phyloP scores from a whole-genome alignment of 2,329 filamentous ascomycete species.

The Cercospora beticola region DNA sequence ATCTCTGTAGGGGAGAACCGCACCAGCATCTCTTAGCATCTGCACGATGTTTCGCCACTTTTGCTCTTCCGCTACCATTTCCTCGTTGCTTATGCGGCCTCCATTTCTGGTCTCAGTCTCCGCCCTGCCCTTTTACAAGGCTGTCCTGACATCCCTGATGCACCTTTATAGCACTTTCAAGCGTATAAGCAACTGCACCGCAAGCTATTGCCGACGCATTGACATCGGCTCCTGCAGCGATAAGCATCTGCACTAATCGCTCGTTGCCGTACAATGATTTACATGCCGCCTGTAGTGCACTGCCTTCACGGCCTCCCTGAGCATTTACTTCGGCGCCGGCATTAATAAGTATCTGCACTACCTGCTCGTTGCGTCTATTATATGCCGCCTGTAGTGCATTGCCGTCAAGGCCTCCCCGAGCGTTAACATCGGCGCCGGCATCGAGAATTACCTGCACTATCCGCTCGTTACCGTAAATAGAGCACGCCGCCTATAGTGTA shows the following conservation, averaged over 20 bases:
- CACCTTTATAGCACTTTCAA: background rate
- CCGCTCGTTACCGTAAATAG: background rate
- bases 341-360: constrained; percentile 17
- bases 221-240: constrained; percentile 20
- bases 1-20: background rate
- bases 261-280: constrained; percentile 9
- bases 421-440: constrained; percentile 24
- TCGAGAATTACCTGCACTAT: constrained; percentile 23
- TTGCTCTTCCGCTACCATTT: background rate
- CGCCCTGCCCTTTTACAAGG: background rate
- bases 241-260: constrained; percentile 9
- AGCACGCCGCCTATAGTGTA: constrained; percentile 20
- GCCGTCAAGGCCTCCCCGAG: constrained; percentile 12
- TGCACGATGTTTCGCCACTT: background rate
- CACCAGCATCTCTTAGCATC: background rate
- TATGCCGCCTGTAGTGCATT: constrained; percentile 18
- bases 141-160: background rate
- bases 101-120: background rate
- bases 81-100: background rate
- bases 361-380: constrained; percentile 1
- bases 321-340: constrained; percentile 25
- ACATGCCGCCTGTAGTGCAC: constrained; percentile 17
- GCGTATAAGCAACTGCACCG: too few relatives aligned
- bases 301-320: constrained; percentile 13
- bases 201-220: constrained; percentile 14